phyloP scores from a whole-genome alignment of 352 stramenopile genomes.

The Peronosclerospora sorghi region DNA sequence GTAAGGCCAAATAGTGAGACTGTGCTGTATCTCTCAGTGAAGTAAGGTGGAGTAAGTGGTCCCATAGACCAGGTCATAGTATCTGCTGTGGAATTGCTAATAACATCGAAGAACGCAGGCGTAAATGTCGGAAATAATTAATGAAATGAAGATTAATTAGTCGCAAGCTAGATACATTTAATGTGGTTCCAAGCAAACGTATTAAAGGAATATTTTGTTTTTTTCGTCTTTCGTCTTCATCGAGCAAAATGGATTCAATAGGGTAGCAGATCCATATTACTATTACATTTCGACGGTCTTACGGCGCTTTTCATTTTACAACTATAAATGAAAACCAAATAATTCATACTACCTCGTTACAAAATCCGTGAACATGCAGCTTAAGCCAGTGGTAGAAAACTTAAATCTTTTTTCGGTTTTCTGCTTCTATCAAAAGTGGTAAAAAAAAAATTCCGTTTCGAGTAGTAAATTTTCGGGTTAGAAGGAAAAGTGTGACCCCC shows the following conservation, averaged over 20 bases:
- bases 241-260: conserved; percentile 1
- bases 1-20: no score
- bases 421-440: no score
- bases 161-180: background rate
- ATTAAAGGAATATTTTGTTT: no score
- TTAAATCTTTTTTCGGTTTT: no score
- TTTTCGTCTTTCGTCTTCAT: no score
- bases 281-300: conserved; percentile 5
- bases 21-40: no score
- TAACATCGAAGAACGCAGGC: conserved; percentile 5
- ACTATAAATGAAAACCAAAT: conserved; percentile 3
- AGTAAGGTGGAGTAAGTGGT: no score
- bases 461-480: no score
- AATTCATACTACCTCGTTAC: background rate
- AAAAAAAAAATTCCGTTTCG: no score
- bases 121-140: conserved; percentile 20
- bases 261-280: conserved; percentile 13
- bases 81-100: conserved; percentile 6
- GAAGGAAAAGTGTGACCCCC: no score
- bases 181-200: no score
- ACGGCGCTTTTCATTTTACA: background rate
- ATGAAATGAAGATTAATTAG: conserved; percentile 21
- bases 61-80: background rate
- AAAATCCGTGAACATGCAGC: background rate
- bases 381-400: no score